phyloP scores from a whole-genome alignment of 1,139 yeast genomes.

The Hansenula lynferdii region DNA sequence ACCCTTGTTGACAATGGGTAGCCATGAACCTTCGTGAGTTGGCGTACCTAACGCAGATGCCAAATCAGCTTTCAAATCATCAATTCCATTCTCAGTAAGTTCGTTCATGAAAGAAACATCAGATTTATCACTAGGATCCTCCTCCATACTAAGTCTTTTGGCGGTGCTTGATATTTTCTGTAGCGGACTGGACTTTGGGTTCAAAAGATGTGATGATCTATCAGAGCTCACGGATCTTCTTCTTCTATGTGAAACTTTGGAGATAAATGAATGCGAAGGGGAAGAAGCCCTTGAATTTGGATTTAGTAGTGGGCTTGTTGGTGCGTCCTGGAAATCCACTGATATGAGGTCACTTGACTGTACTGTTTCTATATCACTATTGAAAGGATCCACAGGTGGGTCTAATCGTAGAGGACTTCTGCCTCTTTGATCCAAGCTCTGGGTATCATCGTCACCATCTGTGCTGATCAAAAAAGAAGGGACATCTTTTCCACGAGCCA shows the following conservation, averaged over 20 bases:
- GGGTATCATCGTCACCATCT: background rate
- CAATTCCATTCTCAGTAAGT: background rate
- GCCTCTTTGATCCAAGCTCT: background rate
- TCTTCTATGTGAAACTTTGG: background rate
- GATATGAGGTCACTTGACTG: background rate
- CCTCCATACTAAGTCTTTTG: slow-evolving; percentile 1
- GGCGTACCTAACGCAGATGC: slow-evolving; percentile 4
- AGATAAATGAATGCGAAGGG: background rate
- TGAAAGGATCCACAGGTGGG: slow-evolving; percentile 1
- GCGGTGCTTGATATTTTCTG: background rate
- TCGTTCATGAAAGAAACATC: slow-evolving; percentile 3
- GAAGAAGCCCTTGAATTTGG: background rate
- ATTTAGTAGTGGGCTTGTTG: background rate
- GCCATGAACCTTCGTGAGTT: slow-evolving; percentile 3
- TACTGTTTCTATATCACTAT: background rate
- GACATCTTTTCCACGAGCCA: background rate
- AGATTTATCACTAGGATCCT: background rate
- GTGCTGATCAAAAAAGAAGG: background rate
- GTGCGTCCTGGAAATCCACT: background rate
- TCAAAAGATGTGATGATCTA: background rate
- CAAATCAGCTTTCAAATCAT: slow-evolving; percentile 4
- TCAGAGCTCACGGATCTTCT: background rate
- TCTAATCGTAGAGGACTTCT: slow-evolving; percentile 2
- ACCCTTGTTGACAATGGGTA: background rate
- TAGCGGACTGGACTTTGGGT: background rate